Evolutionary conservation across 768 basidiomycete genomes (phyloP).

Genomic region (Rhodotorula sphaerocarpa): DNA sequence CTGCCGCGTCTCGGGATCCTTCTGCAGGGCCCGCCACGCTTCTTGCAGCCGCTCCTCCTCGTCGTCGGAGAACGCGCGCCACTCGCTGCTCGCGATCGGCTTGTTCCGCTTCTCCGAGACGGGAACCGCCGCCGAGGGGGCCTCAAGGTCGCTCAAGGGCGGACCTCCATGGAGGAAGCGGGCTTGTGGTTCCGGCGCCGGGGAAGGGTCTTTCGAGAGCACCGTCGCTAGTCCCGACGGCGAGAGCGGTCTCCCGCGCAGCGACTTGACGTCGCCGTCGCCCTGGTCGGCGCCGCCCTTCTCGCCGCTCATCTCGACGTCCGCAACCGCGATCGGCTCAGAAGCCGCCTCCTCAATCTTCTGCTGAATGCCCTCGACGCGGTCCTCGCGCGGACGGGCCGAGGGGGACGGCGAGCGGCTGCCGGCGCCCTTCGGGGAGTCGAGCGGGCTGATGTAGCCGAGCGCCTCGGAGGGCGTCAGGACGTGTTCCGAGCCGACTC

Average conservation of each 20-base stretch:
- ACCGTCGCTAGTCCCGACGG: slow-evolving; percentile 13
- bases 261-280: too few species aligned
- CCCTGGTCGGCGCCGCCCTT: not conserved
- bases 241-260: not conserved
- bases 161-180: slow-evolving; percentile 29
- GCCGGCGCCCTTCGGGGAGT: slow-evolving; percentile 1
- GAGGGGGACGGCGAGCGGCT: not conserved
- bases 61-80: slow-evolving; percentile 33
- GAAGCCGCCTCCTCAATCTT: not conserved
- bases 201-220: not conserved
- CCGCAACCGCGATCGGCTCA: not conserved
- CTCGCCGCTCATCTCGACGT: not conserved
- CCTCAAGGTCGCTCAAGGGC: slow-evolving; percentile 24
- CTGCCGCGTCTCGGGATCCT: not conserved
- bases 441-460: slow-evolving; percentile 21
- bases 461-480: slow-evolving; percentile 13
- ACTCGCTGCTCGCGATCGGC: slow-evolving; percentile 16
- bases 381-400: not conserved
- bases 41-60: slow-evolving; percentile 23
- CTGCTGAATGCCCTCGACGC: not conserved
- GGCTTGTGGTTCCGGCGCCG: not conserved
- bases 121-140: slow-evolving; percentile 15
- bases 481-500: not conserved
- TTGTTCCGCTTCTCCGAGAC: not conserved
- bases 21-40: not conserved